Base-by-base conservation (phyloP, 257 asterid genomes). In the Capsicum pubescens region DNA sequence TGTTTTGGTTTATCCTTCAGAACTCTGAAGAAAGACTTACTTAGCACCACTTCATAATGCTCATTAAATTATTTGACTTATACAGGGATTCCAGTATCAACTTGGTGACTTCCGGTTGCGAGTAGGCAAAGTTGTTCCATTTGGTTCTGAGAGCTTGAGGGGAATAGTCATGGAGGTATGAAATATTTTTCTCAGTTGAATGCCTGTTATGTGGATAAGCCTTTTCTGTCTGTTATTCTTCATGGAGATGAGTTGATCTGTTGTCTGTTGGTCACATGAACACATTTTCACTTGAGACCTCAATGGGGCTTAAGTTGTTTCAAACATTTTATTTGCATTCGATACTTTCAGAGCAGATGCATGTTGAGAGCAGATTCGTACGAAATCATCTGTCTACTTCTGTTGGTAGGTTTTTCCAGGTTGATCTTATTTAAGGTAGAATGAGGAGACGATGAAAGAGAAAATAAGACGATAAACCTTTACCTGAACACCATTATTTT, bases 151-250 rank as follows among this genome's bases (percentile, higher is more conserved):
- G 84, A 91, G 79, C 85, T 90, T 95, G 90, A 94, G 98, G 92
- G 99, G 99, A 88, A 96, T 96, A 79, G 92, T 93, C 72, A 92
- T 96, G 99, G 98, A 96, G 99, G 98, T 26, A 26, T 26, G 32
- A 26, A 26, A 26, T 26, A 26, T 1, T 26, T 26, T 26, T 26
- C 32, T 26, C 32, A 26, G 32, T 26, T 26, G 32, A 26, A 26
- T 26, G 32, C 32, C 32, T 26, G 32, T 26, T 26, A 26, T 26
- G 32, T 26, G 32, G 32, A 26, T 26, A 26, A 26, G 32, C 32
- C 32, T 26, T 26, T 26, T 26, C 32, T 26, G 2, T 12, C 12
- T 11, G n/a, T 13, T 66, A 32, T 64, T 26, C 70, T 26, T 3
- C 70, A 64, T 26, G 70, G 42, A 19, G 5, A 64, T 44, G 71